Evolutionary conservation across 108 stramenopile species (phyloP).

Genomic region (Fragilaria radians): DNA sequence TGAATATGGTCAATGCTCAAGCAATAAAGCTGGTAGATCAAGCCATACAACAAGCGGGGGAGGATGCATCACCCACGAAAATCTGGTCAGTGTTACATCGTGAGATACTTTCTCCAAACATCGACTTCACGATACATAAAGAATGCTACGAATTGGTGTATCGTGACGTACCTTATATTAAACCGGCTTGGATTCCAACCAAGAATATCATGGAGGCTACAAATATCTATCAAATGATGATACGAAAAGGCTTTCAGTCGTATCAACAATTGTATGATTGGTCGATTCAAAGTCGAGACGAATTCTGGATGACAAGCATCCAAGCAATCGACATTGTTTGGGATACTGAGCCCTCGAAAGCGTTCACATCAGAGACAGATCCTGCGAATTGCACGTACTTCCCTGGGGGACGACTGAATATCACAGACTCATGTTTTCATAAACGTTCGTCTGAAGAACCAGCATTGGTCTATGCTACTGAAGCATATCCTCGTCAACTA

Average conservation of each 20-base stretch:
- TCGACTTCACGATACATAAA: conserved; percentile 15
- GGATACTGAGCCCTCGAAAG: conserved; percentile 13
- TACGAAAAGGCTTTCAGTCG: conserved; percentile 9
- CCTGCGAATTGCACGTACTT: conserved; percentile 22
- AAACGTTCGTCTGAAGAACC: conserved; percentile 12
- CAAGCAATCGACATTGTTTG: conserved; percentile 18
- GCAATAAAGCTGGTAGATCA: neutral
- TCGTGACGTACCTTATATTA: conserved; percentile 13
- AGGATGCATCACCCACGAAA: conserved; percentile 10
- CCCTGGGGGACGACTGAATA: conserved; percentile 25
- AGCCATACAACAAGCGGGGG: conserved; percentile 15
- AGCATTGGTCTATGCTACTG: conserved; percentile 20
- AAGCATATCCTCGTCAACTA: conserved; percentile 13
- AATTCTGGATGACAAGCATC: conserved; percentile 27
- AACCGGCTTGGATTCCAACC: conserved; percentile 27
- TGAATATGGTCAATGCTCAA: too few relatives aligned
- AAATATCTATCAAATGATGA: conserved; percentile 29
- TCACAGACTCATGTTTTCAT: conserved; percentile 27
- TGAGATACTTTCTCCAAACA: conserved; percentile 15
- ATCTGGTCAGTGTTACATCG: conserved; percentile 18
- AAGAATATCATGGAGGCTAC: conserved; percentile 2
- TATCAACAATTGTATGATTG: conserved; percentile 29
- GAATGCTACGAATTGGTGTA: conserved; percentile 16
- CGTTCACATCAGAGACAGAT: neutral
- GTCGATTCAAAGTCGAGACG: conserved; percentile 17